Base-by-base conservation (phyloP, 1,139 yeast species). In the Pneumocystis canis region DNA sequence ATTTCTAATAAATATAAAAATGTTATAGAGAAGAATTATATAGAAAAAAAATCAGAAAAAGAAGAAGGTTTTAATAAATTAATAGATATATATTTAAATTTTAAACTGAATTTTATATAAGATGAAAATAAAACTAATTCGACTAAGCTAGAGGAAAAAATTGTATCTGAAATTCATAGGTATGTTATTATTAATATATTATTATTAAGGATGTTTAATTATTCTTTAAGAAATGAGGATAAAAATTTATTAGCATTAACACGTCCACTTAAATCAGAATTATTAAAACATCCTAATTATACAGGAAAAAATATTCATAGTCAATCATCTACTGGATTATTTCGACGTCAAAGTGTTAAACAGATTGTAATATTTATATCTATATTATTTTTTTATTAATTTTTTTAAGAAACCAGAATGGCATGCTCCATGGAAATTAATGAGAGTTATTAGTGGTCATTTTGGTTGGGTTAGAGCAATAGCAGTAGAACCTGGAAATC, bases 391-490 rank as follows among this genome's bases (percentile, higher is more conserved):
- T 40, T 35, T 31, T 56, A 20, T 18, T 56, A 59, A 31, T 31
- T 58, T 54, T 28, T 39, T 60, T n/a, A 59, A 66, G 58, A 71
- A 69, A 64, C 82, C 83, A 0, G 74, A 73, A 61, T 79, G 82
- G 80, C 81, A 81, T 70, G 80, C 82, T 0, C 81, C 83, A 0
- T 89, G 96, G 95, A 80, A 82, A 68, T 78, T 89, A 3, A 78
- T 78, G 71, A 77, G 88, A 63, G 89, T 92, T 1, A 79, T 92
- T 1, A 84, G 88, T 0, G 98, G 97, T 2, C 98, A 94, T 71
- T 79, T 81, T 59, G 98, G 98, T 0, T 90, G 97, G 95, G 90
- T 94, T 0, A 78, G 96, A 59, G 79, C 89, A 32, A 77, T 89
- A 1, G 79, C 85, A 7, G 81, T 88, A 7, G 98, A 92, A 66